A percentile compares a stretch with the other conserved stretches of the same genome.
phyloP scores from a whole-genome alignment of 352 stramenopile species.

The Pseudoperonospora humuli region DNA sequence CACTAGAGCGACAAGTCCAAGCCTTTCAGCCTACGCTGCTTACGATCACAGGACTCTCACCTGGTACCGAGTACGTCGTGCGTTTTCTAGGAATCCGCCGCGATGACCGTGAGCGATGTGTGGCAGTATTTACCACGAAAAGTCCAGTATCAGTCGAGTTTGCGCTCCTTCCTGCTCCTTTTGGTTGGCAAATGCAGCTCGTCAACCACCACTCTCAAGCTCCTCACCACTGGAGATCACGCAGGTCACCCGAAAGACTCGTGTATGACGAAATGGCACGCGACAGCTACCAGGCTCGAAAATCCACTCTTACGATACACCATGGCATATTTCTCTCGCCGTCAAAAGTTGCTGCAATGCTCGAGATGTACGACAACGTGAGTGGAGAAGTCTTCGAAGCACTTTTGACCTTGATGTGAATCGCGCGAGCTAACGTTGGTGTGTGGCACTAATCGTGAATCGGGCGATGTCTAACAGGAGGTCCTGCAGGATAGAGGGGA shows the following conservation, averaged over 20 bases:
- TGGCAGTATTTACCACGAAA: slow-evolving; percentile 22
- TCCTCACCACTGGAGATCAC: neutral
- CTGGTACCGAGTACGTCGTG: slow-evolving; percentile 30
- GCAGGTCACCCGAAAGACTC: neutral
- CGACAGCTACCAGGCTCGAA: slow-evolving; percentile 6
- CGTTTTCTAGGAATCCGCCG: slow-evolving; percentile 34
- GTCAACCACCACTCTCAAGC: slow-evolving; percentile 5
- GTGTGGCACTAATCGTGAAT: no score
- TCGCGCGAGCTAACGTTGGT: neutral
- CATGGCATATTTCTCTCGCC: slow-evolving; percentile 10
- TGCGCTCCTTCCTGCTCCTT: neutral
- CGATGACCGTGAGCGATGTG: slow-evolving; percentile 23
- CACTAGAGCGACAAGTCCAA: slow-evolving; percentile 1
- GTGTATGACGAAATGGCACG: slow-evolving; percentile 14
- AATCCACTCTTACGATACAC: slow-evolving; percentile 18
- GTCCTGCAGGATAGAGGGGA: neutral
- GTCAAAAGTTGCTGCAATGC: slow-evolving; percentile 12
- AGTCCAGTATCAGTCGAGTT: neutral
- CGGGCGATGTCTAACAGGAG: neutral
- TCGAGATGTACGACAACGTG: slow-evolving; percentile 3
- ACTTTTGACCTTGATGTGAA: no score
- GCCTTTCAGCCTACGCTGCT: slow-evolving; percentile 18
- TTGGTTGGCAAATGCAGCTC: slow-evolving; percentile 6
- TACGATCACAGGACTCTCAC: slow-evolving; percentile 11
- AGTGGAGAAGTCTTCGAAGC: neutral